phyloP scores from a whole-genome alignment of 1,139 yeast genomes.

The Geotrichum phurueaensis region DNA sequence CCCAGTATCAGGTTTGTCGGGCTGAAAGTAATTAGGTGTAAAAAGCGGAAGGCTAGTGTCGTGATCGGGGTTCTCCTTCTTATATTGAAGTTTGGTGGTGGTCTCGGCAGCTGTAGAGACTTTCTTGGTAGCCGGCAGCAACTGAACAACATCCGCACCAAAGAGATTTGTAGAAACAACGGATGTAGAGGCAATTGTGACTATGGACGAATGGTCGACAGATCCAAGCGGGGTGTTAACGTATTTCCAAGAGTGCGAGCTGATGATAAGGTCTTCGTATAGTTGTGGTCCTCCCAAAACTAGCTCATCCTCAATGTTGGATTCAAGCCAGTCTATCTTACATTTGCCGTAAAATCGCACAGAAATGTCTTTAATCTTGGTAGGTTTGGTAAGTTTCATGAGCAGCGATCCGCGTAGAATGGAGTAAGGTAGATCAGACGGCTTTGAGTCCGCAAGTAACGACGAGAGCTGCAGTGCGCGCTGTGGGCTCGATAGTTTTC shows the following conservation, averaged over 20 bases:
- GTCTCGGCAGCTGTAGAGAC: background rate
- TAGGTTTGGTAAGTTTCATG: constrained; percentile 62
- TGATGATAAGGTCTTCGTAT: constrained; percentile 31
- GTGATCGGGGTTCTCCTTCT: background rate
- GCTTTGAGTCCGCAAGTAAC: constrained; percentile 8
- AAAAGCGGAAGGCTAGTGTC: constrained; percentile 5
- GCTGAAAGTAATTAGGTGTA: constrained; percentile 5
- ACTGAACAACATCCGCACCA: constrained; percentile 30
- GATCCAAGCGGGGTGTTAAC: constrained; percentile 22
- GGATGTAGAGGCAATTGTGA: constrained; percentile 24
- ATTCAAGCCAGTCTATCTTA: constrained; percentile 82
- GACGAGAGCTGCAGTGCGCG: constrained; percentile 8
- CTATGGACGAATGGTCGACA: constrained; percentile 19
- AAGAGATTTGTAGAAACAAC: constrained; percentile 31
- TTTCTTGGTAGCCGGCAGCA: constrained; percentile 16
- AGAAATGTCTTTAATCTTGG: constrained; percentile 58
- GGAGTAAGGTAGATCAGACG: constrained; percentile 57
- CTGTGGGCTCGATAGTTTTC: background rate
- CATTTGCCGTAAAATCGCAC: constrained; percentile 62
- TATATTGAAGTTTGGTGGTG: background rate
- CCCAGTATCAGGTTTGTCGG: background rate
- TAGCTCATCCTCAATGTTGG: constrained; percentile 3
- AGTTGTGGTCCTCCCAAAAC: constrained; percentile 26
- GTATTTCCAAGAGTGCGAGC: constrained; percentile 36
- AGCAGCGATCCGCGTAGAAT: constrained; percentile 74